Evolutionary conservation across 202 grass and related monocot genomes (phyloP).

Genomic region (Zoysia matrella): DNA sequence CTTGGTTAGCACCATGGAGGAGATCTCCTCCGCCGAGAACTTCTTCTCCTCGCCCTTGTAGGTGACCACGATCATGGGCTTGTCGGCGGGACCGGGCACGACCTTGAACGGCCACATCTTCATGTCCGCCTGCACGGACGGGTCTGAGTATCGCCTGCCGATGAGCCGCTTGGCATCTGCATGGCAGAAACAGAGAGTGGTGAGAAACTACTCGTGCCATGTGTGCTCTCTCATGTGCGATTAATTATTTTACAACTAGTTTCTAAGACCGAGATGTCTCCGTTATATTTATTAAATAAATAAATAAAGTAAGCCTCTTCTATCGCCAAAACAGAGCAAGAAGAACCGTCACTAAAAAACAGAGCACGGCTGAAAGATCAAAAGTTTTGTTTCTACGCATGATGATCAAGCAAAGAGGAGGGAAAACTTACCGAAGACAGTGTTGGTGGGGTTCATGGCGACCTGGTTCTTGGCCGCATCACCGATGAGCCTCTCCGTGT

Average conservation of each 20-base stretch:
- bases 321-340: neutral
- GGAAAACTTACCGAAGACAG: slow-evolving; percentile 66
- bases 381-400: neutral
- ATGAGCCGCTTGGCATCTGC: slow-evolving; percentile 87
- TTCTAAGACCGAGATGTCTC: neutral
- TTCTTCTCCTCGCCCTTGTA: slow-evolving; percentile 82
- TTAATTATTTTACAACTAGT: neutral
- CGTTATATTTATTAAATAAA: neutral
- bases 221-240: neutral
- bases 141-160: slow-evolving; percentile 71
- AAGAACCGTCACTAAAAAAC: neutral
- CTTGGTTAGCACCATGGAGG: slow-evolving; percentile 88
- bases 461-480: slow-evolving; percentile 93
- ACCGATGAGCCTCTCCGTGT: slow-evolving; percentile 85
- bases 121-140: slow-evolving; percentile 75
- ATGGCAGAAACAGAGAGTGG: neutral
- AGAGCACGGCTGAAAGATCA: neutral
- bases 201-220: neutral
- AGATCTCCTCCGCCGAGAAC: slow-evolving; percentile 81
- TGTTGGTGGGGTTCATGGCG: slow-evolving; percentile 91
- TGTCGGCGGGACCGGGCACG: slow-evolving; percentile 57
- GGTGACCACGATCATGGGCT: slow-evolving; percentile 76
- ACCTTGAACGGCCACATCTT: slow-evolving; percentile 95
- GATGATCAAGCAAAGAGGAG: neutral
- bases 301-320: neutral